A percentile compares a stretch with the other conserved stretches of the same genome.
These are phyloP conservation scores for Ochromonas danica DNA, from an alignment of 108 stramenopile genomes.

Conservation along the genomic window DNA sequence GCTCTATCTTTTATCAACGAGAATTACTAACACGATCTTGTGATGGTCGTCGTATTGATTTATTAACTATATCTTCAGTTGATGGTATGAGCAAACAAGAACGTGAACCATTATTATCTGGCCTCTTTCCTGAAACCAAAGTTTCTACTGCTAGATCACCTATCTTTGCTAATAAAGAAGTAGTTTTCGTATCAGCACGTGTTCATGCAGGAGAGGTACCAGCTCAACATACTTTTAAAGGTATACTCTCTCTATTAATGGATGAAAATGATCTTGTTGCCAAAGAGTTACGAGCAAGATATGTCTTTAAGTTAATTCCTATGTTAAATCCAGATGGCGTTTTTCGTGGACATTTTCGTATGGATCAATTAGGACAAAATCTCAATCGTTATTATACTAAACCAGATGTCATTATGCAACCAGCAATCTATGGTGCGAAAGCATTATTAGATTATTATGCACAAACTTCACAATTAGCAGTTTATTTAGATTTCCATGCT, in stretches of 20 bases:
- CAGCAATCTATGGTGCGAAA: conserved; percentile 51
- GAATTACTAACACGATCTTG: conserved; percentile 51
- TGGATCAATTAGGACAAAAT: conserved; percentile 61
- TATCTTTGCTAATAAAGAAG: conserved; percentile 29
- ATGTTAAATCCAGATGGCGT: conserved; percentile 66
- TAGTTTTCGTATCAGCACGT: conserved; percentile 58
- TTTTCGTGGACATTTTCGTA: conserved; percentile 60
- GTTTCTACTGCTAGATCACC: neutral
- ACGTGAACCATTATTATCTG: neutral
- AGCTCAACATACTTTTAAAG: conserved; percentile 56
- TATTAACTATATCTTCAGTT: conserved; percentile 48
- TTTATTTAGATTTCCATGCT: conserved; percentile 66
- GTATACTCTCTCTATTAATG: conserved; percentile 54
- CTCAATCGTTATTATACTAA: conserved; percentile 62
- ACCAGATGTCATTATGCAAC: conserved; percentile 43
- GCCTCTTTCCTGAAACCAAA: conserved; percentile 37
- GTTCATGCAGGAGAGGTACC: conserved; percentile 71
- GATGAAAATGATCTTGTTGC: conserved; percentile 49
- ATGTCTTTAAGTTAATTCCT: conserved; percentile 59
- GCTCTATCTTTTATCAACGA: conserved; percentile 58
- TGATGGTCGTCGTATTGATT: conserved; percentile 58
- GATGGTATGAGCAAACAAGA: neutral
- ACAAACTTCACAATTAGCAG: neutral
- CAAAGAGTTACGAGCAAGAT: conserved; percentile 47
- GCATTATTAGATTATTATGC: conserved; percentile 48